Evolutionary conservation across 345 rosid genomes (phyloP).

Genomic region (Cardamine chenopodiifolia): DNA sequence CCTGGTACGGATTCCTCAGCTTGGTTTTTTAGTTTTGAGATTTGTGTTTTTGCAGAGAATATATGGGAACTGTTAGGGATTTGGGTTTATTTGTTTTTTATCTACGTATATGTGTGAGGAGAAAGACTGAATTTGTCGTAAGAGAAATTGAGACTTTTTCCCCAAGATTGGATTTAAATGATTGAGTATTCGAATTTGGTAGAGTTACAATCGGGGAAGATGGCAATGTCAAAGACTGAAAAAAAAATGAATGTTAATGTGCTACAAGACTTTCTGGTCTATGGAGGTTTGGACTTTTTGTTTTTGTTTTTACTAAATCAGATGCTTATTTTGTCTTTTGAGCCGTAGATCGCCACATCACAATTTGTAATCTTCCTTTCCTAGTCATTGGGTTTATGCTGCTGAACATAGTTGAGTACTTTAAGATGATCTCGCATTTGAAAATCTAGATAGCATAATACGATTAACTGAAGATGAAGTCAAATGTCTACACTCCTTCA

Average conservation of each 20-base stretch:
- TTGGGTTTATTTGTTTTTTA: neutral
- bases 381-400: too few relatives aligned
- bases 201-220: neutral
- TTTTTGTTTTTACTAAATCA: neutral
- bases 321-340: neutral
- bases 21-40: neutral
- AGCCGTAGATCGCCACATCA: conserved; percentile 1
- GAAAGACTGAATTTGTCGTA: neutral
- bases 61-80: neutral
- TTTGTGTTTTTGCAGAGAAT: conserved; percentile 23
- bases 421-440: neutral
- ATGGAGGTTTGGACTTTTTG: conserved; percentile 12
- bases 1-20: conserved; percentile 54
- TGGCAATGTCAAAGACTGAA: neutral
- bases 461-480: neutral
- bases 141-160: neutral
- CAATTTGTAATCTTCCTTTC: conserved; percentile 2
- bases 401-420: neutral
- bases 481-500: neutral
- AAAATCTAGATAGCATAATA: conserved; percentile 1
- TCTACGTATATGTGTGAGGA: neutral
- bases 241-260: neutral
- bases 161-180: neutral
- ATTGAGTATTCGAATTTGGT: conserved; percentile 6
- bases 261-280: conserved; percentile 17